Conservation (phyloP, 176 grass and related monocot species). For the Oryza glumipatula region DNA sequence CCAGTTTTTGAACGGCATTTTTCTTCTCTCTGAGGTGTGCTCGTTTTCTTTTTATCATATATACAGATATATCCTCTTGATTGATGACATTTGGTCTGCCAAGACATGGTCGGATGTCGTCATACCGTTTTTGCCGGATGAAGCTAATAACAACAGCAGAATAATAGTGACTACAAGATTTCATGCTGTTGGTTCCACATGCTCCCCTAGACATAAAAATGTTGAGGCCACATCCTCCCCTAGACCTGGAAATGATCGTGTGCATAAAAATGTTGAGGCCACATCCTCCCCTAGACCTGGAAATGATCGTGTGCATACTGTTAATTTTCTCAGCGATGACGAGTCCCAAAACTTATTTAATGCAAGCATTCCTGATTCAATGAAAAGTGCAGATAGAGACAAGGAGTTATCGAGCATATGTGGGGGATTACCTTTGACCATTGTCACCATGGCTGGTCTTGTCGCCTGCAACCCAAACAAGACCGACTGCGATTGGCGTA, state of each 20-base stretch:
- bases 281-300: neutral
- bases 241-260: neutral
- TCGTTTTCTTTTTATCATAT: neutral
- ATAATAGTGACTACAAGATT: constrained; percentile 43
- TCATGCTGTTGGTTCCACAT: constrained; percentile 6
- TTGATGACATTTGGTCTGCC: constrained; percentile 38
- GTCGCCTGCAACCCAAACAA: neutral
- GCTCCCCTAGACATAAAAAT: neutral
- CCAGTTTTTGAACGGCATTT: neutral
- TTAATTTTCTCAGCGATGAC: neutral
- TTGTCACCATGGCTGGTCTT: constrained; percentile 20
- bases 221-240: neutral
- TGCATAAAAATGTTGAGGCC: no score
- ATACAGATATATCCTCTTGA: constrained; percentile 19
- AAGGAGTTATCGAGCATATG: neutral
- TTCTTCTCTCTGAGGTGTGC: neutral
- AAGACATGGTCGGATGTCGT: neutral
- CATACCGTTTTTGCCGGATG: neutral
- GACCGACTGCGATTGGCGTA: neutral
- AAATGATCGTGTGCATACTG: neutral
- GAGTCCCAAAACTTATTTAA: neutral
- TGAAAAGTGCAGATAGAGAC: no score
- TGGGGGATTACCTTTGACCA: constrained; percentile 11
- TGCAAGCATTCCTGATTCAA: neutral
- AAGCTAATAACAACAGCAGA: neutral